These are phyloP conservation scores for Coniochaeta sp. DNA, from an alignment of 2,329 filamentous ascomycete species.

Conservation along the genomic window DNA sequence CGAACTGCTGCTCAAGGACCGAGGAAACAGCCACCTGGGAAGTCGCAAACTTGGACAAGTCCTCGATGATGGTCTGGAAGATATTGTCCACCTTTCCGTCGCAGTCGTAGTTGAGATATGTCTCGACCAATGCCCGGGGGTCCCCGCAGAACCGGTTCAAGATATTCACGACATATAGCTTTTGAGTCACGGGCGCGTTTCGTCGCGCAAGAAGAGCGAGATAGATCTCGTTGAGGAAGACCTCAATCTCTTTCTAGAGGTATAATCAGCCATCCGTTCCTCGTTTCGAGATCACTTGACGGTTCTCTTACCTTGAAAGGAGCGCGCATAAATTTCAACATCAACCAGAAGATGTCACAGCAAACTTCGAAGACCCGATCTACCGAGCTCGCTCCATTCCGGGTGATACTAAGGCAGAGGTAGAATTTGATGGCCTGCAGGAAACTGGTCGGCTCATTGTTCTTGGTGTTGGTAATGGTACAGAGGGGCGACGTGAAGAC, in stretches of 20 bases:
- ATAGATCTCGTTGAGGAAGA: conserved; percentile 97
- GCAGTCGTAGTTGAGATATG: conserved; percentile 97
- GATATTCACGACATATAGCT: conserved; percentile 83
- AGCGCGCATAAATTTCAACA: conserved; percentile 87
- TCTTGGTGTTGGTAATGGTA: conserved; percentile 87
- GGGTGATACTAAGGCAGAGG: conserved; percentile 86
- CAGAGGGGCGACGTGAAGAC: conserved; percentile 89
- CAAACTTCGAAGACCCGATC: conserved; percentile 90
- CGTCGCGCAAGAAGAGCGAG: conserved; percentile 83
- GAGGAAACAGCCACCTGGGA: conserved; percentile 68
- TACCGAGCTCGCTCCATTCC: conserved; percentile 91
- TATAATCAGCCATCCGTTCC: conserved; percentile 4
- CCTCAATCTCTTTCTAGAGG: conserved; percentile 86
- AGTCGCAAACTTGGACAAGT: conserved; percentile 81
- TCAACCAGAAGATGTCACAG: conserved; percentile 96
- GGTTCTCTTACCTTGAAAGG: conserved; percentile 71
- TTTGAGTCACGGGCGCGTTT: conserved; percentile 82
- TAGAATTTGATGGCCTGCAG: conserved; percentile 96
- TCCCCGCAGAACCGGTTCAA: conserved; percentile 79
- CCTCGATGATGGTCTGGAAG: conserved; percentile 91
- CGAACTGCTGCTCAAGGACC: conserved; percentile 76
- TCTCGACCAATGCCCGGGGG: conserved; percentile 82
- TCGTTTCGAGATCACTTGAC: background rate
- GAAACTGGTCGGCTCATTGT: conserved; percentile 81
- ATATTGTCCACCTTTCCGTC: conserved; percentile 95